A percentile compares a stretch with the other conserved stretches of the same genome.
Conservation (phyloP, 805 yeast genomes). For the Priceomyces medius region DNA sequence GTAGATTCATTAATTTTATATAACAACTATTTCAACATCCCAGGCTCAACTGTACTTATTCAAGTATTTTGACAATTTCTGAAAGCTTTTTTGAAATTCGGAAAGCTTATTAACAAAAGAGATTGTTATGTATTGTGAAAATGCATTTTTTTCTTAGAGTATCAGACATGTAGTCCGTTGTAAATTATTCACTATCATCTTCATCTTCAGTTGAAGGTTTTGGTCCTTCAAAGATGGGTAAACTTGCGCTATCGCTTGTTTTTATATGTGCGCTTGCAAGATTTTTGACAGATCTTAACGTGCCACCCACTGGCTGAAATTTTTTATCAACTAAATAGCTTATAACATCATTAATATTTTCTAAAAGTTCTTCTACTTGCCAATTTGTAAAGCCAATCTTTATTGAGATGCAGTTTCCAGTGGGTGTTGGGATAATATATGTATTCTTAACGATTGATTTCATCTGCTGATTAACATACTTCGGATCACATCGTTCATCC, state of each 20-base stretch:
- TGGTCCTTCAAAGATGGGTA: conserved; percentile 46
- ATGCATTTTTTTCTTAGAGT: too few relatives aligned
- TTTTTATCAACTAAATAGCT: conserved; percentile 45
- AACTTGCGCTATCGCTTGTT: conserved; percentile 63
- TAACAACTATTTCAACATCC: too few relatives aligned
- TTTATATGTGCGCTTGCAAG: conserved; percentile 58
- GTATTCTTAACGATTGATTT: conserved; percentile 64
- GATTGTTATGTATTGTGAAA: too few relatives aligned
- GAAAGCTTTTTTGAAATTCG: too few relatives aligned
- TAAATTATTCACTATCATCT: background rate
- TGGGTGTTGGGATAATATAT: conserved; percentile 54
- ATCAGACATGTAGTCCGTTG: too few relatives aligned
- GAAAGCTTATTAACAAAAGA: too few relatives aligned
- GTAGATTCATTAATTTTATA: too few relatives aligned
- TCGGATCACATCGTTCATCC: conserved; percentile 63
- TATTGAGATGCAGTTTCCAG: conserved; percentile 60
- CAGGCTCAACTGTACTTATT: too few relatives aligned
- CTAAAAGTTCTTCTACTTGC: conserved; percentile 41
- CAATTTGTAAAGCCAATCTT: conserved; percentile 58
- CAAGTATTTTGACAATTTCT: too few relatives aligned
- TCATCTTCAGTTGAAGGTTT: background rate
- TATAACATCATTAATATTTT: conserved; percentile 53
- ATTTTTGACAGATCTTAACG: conserved; percentile 43
- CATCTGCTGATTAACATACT: conserved; percentile 62
- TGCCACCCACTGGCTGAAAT: conserved; percentile 58